Percentiles rank a stretch among this genome's conserved stretches.
Conservation (phyloP, 2,329 filamentous ascomycete genomes). For the Cytospora piceae region DNA sequence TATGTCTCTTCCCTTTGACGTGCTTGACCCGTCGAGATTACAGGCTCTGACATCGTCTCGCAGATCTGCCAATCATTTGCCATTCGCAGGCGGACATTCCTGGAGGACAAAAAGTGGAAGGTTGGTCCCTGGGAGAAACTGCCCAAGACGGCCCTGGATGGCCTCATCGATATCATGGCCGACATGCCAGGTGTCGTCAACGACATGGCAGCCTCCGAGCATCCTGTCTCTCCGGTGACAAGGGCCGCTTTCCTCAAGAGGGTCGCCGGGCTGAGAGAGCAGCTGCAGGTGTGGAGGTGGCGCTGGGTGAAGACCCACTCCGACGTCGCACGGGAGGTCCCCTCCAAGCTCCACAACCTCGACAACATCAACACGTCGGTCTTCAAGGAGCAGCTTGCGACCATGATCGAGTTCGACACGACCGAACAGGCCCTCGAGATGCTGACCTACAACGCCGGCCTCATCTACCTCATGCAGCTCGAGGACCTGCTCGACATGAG, state of each 20-base stretch:
- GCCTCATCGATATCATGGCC: slow-evolving; percentile 34
- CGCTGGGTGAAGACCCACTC: slow-evolving; percentile 18
- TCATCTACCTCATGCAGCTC: slow-evolving; percentile 29
- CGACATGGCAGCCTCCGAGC: slow-evolving; percentile 29
- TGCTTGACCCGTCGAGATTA: neutral
- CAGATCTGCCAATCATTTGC: slow-evolving; percentile 36
- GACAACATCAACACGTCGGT: slow-evolving; percentile 23
- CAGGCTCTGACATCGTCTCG: neutral
- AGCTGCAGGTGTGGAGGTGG: slow-evolving; percentile 22
- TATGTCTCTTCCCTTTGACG: slow-evolving; percentile 6
- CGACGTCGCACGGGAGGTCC: slow-evolving; percentile 19
- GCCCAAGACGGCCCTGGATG: slow-evolving; percentile 33
- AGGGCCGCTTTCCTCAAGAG: slow-evolving; percentile 15
- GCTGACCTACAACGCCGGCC: slow-evolving; percentile 30
- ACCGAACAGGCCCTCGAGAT: slow-evolving; percentile 29
- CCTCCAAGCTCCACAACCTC: slow-evolving; percentile 19
- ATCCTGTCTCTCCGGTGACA: slow-evolving; percentile 23
- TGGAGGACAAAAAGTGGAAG: slow-evolving; percentile 34
- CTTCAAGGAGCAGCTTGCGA: slow-evolving; percentile 25
- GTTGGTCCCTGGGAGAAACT: slow-evolving; percentile 33
- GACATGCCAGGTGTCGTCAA: slow-evolving; percentile 34
- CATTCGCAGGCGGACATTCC: slow-evolving; percentile 33
- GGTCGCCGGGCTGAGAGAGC: slow-evolving; percentile 12
- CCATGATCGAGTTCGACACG: slow-evolving; percentile 27
- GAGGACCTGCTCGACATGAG: slow-evolving; percentile 26